Evolutionary conservation across 768 basidiomycete species (phyloP).

Genomic region (Artomyces pyxidatus): DNA sequence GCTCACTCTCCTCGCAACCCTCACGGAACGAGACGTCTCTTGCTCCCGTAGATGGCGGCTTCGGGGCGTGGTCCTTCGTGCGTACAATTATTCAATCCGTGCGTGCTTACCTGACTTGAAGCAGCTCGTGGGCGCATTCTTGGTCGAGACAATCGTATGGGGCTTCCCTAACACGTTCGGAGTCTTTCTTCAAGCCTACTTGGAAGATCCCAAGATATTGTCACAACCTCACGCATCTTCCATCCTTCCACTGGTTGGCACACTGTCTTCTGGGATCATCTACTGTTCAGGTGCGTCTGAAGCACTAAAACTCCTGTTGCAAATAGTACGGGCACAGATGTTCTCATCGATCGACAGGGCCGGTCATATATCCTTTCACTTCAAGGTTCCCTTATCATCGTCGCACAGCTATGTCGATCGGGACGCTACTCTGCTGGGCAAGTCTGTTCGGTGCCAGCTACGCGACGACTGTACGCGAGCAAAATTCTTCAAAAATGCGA

Average conservation of each 20-base stretch:
- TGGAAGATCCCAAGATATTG: constrained; percentile 17
- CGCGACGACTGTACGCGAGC: neutral
- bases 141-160: constrained; percentile 18
- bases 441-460: constrained; percentile 23
- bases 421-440: constrained; percentile 16
- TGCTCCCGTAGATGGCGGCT: neutral
- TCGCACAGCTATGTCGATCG: constrained; percentile 19
- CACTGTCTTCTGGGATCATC: constrained; percentile 23
- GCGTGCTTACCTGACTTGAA: neutral
- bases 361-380: constrained; percentile 17
- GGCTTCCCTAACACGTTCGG: constrained; percentile 24
- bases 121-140: neutral
- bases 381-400: constrained; percentile 19
- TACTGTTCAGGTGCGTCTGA: constrained; percentile 22
- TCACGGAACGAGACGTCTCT: neutral
- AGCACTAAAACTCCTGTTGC: too few relatives aligned
- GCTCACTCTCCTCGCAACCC: constrained; percentile 13
- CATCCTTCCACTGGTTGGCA: constrained; percentile 25
- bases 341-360: neutral
- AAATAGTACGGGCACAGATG: neutral
- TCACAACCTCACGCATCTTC: constrained; percentile 18
- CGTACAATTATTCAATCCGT: neutral
- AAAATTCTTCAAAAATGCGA: neutral
- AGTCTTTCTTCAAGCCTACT: constrained; percentile 22
- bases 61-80: constrained; percentile 1